Percentiles rank a stretch among this genome's conserved stretches.
phyloP scores from a whole-genome alignment of 2,329 filamentous ascomycete genomes.

The Akanthomyces muscarius region DNA sequence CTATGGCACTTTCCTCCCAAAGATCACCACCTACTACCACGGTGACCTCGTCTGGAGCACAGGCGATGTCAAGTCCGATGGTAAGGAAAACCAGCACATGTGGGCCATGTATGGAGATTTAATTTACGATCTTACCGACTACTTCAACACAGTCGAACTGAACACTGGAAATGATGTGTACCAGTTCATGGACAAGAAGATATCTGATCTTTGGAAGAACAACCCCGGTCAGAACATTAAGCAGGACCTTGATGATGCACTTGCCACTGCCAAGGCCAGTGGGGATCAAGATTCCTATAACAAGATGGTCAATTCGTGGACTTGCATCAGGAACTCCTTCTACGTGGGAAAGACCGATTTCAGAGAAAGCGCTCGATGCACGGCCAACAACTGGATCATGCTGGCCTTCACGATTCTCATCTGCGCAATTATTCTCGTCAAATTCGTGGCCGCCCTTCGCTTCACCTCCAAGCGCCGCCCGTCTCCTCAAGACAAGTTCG shows the following conservation, averaged over 20 bases:
- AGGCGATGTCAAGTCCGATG: constrained; percentile 58
- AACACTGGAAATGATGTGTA: constrained; percentile 55
- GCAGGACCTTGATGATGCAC: constrained; percentile 53
- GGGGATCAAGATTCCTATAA: constrained; percentile 49
- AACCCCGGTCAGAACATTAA: constrained; percentile 81
- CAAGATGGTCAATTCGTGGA: constrained; percentile 61
- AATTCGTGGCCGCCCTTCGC: constrained; percentile 90
- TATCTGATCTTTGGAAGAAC: constrained; percentile 65
- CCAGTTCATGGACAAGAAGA: constrained; percentile 65
- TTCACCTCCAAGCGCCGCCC: constrained; percentile 89
- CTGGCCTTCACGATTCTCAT: constrained; percentile 83
- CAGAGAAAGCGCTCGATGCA: constrained; percentile 68
- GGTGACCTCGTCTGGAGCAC: constrained; percentile 74
- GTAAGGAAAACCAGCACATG: constrained; percentile 60
- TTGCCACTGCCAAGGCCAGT: constrained; percentile 42
- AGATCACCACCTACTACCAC: constrained; percentile 81
- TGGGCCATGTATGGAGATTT: constrained; percentile 76
- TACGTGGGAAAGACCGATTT: constrained; percentile 84
- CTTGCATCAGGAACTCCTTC: constrained; percentile 80
- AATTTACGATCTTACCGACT: constrained; percentile 88
- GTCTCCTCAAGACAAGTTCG: constrained; percentile 92
- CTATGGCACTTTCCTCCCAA: constrained; percentile 64
- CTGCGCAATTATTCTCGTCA: constrained; percentile 73
- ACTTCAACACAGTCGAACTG: constrained; percentile 70
- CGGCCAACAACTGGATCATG: constrained; percentile 87